phyloP scores from a whole-genome alignment of 306 rosid species.

The Pueraria montana region DNA sequence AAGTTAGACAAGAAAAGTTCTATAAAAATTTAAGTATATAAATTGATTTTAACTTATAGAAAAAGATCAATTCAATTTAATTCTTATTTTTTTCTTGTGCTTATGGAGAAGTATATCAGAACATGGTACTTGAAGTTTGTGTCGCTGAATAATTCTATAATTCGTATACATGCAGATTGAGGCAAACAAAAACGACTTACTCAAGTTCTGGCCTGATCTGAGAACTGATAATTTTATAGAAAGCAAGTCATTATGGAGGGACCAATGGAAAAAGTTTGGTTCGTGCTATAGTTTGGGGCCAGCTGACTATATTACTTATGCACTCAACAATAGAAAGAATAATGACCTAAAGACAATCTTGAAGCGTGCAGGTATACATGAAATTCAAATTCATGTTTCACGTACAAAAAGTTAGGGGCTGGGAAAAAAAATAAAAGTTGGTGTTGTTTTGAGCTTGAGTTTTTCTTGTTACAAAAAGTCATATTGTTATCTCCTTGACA shows the following conservation, averaged over 20 bases:
- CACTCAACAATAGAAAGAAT: slow-evolving; percentile 1
- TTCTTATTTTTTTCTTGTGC: too few species aligned
- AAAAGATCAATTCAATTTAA: too few species aligned
- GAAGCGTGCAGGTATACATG: neutral
- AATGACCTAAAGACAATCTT: neutral
- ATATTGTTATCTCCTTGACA: neutral
- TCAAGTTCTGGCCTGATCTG: slow-evolving; percentile 1
- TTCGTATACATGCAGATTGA: neutral
- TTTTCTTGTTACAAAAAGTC: neutral
- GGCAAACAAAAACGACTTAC: neutral
- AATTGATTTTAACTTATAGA: neutral
- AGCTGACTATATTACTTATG: neutral
- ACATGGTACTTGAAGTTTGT: neutral
- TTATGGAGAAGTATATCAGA: too few species aligned
- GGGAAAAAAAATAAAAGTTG: neutral
- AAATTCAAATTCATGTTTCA: neutral
- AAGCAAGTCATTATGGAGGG: neutral
- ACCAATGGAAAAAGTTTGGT: slow-evolving; percentile 8
- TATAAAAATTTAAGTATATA: neutral
- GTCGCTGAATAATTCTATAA: neutral
- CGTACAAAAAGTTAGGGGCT: neutral
- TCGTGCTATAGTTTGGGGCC: neutral
- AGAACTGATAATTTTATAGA: neutral
- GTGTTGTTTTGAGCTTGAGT: neutral
- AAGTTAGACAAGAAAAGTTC: neutral